Percentiles rank a stretch among this genome's conserved stretches.
phyloP scores from a whole-genome alignment of 441 rosid genomes.

The Sinapis alba region DNA sequence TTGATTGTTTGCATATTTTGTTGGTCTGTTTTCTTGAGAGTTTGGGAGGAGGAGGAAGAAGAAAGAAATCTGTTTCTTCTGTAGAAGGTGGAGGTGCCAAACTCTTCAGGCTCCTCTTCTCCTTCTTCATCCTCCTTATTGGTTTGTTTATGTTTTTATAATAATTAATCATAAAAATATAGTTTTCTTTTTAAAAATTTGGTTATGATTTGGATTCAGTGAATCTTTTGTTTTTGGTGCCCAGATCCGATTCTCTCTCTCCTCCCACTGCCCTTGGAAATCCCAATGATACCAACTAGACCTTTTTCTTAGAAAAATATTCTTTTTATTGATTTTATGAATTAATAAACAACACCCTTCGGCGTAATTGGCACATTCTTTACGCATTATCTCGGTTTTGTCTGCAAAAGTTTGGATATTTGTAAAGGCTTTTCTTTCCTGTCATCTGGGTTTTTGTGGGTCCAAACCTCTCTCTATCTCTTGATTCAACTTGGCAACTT shows the following conservation, averaged over 20 bases:
- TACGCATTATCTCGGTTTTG: constrained; percentile 4
- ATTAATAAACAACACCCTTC: constrained; percentile 8
- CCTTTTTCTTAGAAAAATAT: background rate
- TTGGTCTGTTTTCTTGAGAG: constrained; percentile 9
- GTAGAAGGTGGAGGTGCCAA: constrained; percentile 23
- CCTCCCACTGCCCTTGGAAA: constrained; percentile 43
- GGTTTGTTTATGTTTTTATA: constrained; percentile 4
- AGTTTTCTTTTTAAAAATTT: background rate
- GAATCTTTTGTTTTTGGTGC: constrained; percentile 26
- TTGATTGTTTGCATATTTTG: constrained; percentile 21
- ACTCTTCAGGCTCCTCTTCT: constrained; percentile 7
- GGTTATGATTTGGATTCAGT: constrained; percentile 26
- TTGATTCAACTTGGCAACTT: constrained; percentile 32
- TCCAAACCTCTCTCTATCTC: constrained; percentile 2
- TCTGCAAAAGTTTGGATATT: background rate
- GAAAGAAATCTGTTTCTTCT: constrained; percentile 6
- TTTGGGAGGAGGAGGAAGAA: constrained; percentile 18
- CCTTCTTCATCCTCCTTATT: constrained; percentile 13
- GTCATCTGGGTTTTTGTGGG: background rate
- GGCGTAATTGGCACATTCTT: constrained; percentile 13
- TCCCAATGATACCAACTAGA: constrained; percentile 30
- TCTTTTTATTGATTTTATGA: background rate
- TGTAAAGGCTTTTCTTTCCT: constrained; percentile 14
- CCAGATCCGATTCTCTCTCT: constrained; percentile 36
- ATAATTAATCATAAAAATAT: background rate